Base-by-base conservation (phyloP, 805 yeast species). In the Metschnikowia baotianmanensis region DNA sequence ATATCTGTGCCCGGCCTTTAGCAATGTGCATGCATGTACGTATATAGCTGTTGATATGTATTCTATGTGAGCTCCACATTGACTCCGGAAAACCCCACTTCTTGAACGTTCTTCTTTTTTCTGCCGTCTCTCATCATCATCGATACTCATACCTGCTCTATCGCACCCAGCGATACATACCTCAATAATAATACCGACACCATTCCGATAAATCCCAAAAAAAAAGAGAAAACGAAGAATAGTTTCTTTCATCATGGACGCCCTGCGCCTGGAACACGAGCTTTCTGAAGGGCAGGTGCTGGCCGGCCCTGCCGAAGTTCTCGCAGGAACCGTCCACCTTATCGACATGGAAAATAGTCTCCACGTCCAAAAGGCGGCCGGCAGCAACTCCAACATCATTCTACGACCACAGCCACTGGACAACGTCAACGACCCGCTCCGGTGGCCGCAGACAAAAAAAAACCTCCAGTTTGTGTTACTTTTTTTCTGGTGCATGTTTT, bases 371-470 rank as follows among this genome's bases (percentile, higher is more conserved):
- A 41, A 46, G 13, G 46, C 24, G 9, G 35, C 30, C 2, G 50
- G 48, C 12, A 27, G 35, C 12, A 29, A 34, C 12, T 43, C 52
- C 7, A 47, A 58, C 27, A 58, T 64, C 17, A 61, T 63, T 36
- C 55, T 63, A 23, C 58, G 55, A 22, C 70, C 69, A 1, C 68
- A 65, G 36, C 70, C 71, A 13, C 51, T 59, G 37, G 46, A 54
- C 34, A 56, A 64, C 36, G 54, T 58, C 18, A 64, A 64, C 34
- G 69, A 64, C 38, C 70, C 70, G 4, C 52, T 64, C 19, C 50
- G 61, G 31, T 64, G 70, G 69, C 31, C 55, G 7, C 52, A 53
- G 31, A 22, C 37, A 18, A 64, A 63, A 45, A 64, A 64, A 36
- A 43, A 49, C 8, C 41, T 48, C 20, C 70, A 65, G 38, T 65